Evolutionary conservation across 305 asterid genomes (phyloP).

Genomic region (Ruellia speciosa): DNA sequence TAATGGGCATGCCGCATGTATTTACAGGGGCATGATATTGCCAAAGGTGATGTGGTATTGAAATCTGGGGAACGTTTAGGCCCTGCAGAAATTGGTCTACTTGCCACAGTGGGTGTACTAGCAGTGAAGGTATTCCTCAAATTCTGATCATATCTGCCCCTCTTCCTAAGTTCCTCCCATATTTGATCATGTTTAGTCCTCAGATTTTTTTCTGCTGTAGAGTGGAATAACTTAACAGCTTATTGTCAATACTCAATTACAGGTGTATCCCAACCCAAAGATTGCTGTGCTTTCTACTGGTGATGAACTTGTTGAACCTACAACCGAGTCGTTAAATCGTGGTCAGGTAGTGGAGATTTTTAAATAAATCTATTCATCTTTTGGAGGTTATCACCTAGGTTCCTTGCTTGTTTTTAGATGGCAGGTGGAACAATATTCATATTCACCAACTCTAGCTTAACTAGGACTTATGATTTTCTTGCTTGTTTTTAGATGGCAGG

Average conservation of each 20-base stretch:
- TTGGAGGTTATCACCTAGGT: conserved; percentile 8
- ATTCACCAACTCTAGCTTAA: conserved; percentile 12
- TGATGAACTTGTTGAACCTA: conserved; percentile 89
- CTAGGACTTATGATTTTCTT: not conserved
- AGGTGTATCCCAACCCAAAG: conserved; percentile 70
- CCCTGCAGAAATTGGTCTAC: conserved; percentile 84
- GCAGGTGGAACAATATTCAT: conserved; percentile 7
- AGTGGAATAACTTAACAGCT: conserved; percentile 19
- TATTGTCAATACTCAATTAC: conserved; percentile 21
- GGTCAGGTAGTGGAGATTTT: conserved; percentile 64
- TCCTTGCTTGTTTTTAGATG: conserved; percentile 6
- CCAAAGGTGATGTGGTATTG: conserved; percentile 65
- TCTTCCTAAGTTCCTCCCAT: conserved; percentile 7
- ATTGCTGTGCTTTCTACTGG: conserved; percentile 89
- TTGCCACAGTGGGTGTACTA: conserved; percentile 71
- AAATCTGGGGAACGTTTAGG: conserved; percentile 73
- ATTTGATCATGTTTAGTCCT: conserved; percentile 20
- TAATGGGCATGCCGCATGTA: conserved; percentile 13
- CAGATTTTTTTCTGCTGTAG: conserved; percentile 18
- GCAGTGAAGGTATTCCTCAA: conserved; percentile 50
- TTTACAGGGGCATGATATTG: conserved; percentile 73
- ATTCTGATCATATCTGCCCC: conserved; percentile 10
- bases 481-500: conserved; percentile 10
- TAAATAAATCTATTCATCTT: conserved; percentile 5
- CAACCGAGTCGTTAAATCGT: conserved; percentile 39